phyloP scores from a whole-genome alignment of 2,329 filamentous ascomycete genomes.

The Pseudocercospora eumusae region DNA sequence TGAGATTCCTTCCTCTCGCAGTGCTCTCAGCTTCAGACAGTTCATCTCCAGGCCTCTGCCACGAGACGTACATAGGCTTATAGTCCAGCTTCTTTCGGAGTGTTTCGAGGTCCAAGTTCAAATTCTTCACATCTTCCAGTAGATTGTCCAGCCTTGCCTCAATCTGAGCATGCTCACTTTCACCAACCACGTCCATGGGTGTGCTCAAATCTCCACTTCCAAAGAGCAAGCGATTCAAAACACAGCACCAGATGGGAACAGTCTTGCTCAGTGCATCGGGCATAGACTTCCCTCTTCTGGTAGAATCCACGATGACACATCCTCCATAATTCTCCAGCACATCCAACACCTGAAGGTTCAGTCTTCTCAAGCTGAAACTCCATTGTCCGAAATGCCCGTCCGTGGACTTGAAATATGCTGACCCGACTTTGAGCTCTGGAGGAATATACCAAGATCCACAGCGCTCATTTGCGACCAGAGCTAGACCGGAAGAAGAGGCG shows the following conservation, averaged over 20 bases:
- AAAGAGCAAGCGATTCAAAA: slow-evolving; percentile 79
- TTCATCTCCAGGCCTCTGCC: slow-evolving; percentile 70
- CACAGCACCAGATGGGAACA: slow-evolving; percentile 87
- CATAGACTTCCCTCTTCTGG: slow-evolving; percentile 89
- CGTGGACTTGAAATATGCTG: slow-evolving; percentile 96
- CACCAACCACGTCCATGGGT: slow-evolving; percentile 70
- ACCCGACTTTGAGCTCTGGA: slow-evolving; percentile 64
- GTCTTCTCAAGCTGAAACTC: slow-evolving; percentile 79
- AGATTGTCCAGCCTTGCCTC: slow-evolving; percentile 60
- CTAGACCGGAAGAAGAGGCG: slow-evolving; percentile 59
- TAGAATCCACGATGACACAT: slow-evolving; percentile 83
- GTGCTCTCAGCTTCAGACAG: slow-evolving; percentile 42
- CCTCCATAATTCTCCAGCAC: slow-evolving; percentile 68
- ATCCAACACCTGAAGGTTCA: slow-evolving; percentile 80
- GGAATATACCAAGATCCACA: slow-evolving; percentile 95
- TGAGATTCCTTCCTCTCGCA: slow-evolving; percentile 56
- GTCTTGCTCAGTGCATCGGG: slow-evolving; percentile 94
- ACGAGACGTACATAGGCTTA: slow-evolving; percentile 75
- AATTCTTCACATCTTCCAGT: slow-evolving; percentile 54
- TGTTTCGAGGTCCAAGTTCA: slow-evolving; percentile 61
- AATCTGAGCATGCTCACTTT: slow-evolving; percentile 80
- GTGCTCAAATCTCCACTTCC: slow-evolving; percentile 62
- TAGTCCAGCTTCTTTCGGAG: slow-evolving; percentile 57
- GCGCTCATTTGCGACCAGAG: slow-evolving; percentile 86
- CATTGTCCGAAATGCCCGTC: slow-evolving; percentile 91